Evolutionary conservation across 805 yeast species (phyloP), one percentile per base, ranked within the genome.

Genomic region (Jamesozyma jinghongensis): DNA sequence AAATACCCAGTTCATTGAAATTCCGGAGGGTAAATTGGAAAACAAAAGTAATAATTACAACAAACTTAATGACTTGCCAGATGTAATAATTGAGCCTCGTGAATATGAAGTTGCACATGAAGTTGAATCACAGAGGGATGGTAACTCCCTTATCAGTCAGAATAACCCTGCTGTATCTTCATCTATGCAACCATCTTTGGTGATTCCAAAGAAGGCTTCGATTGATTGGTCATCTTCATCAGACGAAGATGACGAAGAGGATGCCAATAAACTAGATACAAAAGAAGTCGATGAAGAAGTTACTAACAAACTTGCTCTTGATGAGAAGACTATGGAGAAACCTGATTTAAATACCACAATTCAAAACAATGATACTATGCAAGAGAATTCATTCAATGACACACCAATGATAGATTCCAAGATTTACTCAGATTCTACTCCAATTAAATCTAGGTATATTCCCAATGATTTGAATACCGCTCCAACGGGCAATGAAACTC

Each of bases 221-320:
- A 69, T 88, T 57, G 80, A 88, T 4, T 92, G 95, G 86, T 80
- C 88, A 16, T 81, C 86, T 40, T 94, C 82, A 48, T 94, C 81
- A 47, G 90, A 81, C 36, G 55, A 81, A 46, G 90, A 81, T 36
- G 56, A 48, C 12, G 50, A 39, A 12, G 38, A 32, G 10, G 44
- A 36, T 10, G 30, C 17, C 18, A 19, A 36, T 22, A 36, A 40
- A 25, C 18, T 17, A 31, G 40, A 38, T 11, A n/a, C n/a, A 5
- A 25, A 29, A 26, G 41, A 38, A 18, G 37, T 39, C 17, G 33
- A 26, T 7, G 34, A 28, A 16, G 26, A 36, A n/a, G 32, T 3
- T 10, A n/a, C 11, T 6, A 33, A 22, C 10, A 22, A 7, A 22
- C 10, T 22, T 22, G 26, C n/a, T n/a, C 25, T 25, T 6, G 27